Base-by-base conservation (phyloP, 148 eudicot genomes). In the Selenicereus undatus region DNA sequence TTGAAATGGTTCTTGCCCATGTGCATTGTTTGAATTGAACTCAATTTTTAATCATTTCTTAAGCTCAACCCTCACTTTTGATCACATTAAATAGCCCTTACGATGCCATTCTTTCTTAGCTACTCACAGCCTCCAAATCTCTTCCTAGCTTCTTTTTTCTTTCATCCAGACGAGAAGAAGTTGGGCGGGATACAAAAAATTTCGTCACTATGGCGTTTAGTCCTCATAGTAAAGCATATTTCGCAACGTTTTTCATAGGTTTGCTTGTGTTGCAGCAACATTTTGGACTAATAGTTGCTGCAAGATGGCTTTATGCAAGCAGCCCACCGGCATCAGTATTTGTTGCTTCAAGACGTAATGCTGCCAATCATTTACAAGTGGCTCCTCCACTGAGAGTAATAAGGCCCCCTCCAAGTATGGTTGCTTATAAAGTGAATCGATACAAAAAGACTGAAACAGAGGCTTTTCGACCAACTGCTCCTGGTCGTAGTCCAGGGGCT, bases 401-500 rank as follows among this genome's bases (percentile, higher is more conserved):
- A 36, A 78, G 43, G 52, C 74, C 84, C 18, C 79, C 83, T 48
- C 76, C 80, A 1, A n/a, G 27, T 4, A 27, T 22, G 75, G 62
- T 43, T 2, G 80, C 66, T 11, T 84, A 71, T 77, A 74, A n/a
- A 26, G 10, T 80, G 60, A 88, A 89, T 35, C 86, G 89, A 0
- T 79, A 82, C 66, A 88, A 89, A 78, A 87, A 69, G 81, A 75
- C 20, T 29, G 91, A 89, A 69, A 81, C 51, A 0, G 76, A 77
- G 60, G 89, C 91, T 12, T 90, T 78, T 73, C 82, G 93, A 58
- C 93, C 93, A 36, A 90, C 93, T 24, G 13, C 77, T 32, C 90
- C 88, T 7, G 91, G 93, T 2, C 86, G 80, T 29, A 90, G 91
- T 76, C 93, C 91, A 0, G 93, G 93, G 26, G 87, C 78, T 5